Evolutionary conservation across 2,329 filamentous ascomycete genomes (phyloP), one percentile per base, ranked within the genome.

Genomic region (Trichoderma gracile): DNA sequence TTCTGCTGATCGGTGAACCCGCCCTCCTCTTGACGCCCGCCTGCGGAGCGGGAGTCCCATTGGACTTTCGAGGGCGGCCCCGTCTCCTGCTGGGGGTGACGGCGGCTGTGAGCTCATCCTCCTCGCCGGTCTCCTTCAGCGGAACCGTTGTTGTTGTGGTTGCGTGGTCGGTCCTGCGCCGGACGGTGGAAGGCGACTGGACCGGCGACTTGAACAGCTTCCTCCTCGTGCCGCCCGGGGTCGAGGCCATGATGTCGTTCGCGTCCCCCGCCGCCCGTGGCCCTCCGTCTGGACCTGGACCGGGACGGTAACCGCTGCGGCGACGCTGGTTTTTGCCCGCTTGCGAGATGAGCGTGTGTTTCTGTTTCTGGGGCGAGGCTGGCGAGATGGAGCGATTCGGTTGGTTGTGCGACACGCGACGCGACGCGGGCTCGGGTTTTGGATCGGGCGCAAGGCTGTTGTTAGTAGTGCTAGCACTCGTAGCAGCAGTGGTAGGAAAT

Each of bases 291-390:
- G 49, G 40, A 43, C 55, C 49, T 60, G 49, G 40, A 43, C 55
- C 60, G 45, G 61, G 57, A 72, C 83, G 59, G 86, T 82, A 10
- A 84, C 64, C 78, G 80, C 71, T 85, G 82, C 3, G 84, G 82
- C 53, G 82, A 79, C 52, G 72, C 72, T 43, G 78, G 77, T 68
- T 82, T 76, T 82, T 76, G 53, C 84, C 83, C 27, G 84, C 82
- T 67, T 86, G 82, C 40, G 86, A 79, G 72, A 85, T 80, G 67
- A 86, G 86, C 50, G 78, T 84, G 70, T 81, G 83, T 74, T 84
- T 86, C 55, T 81, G 83, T 74, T 84, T 86, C 55, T 82, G 77
- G 45, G 84, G 84, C 47, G 84, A 85, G 17, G 67, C 66, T 43
- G 42, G 42, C 42, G 42, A 43, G 43, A 68, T 71, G 63, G 79